Conservation (phyloP, 2,329 filamentous ascomycete genomes). For the Beauveria sp. region DNA sequence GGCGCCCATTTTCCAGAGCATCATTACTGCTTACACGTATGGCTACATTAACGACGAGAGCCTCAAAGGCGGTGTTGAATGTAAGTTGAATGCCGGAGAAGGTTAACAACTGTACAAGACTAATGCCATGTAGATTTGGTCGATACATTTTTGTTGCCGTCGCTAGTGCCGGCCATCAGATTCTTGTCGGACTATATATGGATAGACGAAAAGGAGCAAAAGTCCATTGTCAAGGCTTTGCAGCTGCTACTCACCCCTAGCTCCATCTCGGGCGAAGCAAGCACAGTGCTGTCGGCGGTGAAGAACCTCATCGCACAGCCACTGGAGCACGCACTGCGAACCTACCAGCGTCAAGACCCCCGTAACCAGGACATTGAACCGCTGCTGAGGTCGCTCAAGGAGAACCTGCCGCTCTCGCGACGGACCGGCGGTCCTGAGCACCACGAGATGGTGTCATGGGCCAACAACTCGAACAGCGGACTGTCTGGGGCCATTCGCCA, state of each 20-base stretch:
- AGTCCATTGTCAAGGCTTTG: conserved; percentile 62
- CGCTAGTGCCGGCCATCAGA: conserved; percentile 63
- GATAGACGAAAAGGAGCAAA: conserved; percentile 57
- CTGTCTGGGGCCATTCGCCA: conserved; percentile 50
- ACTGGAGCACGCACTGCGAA: conserved; percentile 58
- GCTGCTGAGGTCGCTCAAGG: conserved; percentile 57
- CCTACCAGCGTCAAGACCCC: conserved; percentile 59
- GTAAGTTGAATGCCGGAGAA: conserved; percentile 34
- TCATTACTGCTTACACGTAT: conserved; percentile 60
- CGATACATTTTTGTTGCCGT: conserved; percentile 73
- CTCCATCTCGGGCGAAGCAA: conserved; percentile 64
- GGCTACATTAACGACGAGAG: conserved; percentile 60
- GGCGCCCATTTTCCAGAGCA: conserved; percentile 69
- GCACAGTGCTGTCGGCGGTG: conserved; percentile 61
- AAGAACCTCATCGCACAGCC: conserved; percentile 64
- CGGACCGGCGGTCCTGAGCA: conserved; percentile 55
- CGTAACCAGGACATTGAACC: conserved; percentile 62
- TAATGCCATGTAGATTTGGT: conserved; percentile 51
- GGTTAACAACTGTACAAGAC: not conserved
- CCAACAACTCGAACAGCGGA: conserved; percentile 45
- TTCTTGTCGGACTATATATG: conserved; percentile 67
- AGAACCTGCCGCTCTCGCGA: conserved; percentile 49
- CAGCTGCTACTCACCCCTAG: conserved; percentile 64
- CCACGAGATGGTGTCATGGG: conserved; percentile 63
- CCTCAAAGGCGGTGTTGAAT: conserved; percentile 69